These are phyloP conservation scores for Bocquillonia castaneifolia DNA, from an alignment of 441 rosid species.

Conservation along the genomic window DNA sequence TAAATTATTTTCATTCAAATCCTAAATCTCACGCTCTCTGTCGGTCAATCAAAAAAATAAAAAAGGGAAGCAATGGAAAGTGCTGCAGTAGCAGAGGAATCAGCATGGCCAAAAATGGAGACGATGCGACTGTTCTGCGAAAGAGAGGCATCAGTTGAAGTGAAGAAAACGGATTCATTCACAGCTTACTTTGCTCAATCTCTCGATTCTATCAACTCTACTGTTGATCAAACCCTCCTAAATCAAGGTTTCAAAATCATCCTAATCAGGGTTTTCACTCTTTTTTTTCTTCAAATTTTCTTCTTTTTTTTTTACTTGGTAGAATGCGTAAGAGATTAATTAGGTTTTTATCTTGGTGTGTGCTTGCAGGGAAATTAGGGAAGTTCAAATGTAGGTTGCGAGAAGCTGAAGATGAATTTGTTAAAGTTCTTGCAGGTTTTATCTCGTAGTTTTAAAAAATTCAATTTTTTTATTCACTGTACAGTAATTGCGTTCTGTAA, in stretches of 20 bases:
- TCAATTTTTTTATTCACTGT: no score
- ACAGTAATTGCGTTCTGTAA: no score
- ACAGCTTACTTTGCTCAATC: constrained; percentile 42
- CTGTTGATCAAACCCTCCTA: constrained; percentile 41
- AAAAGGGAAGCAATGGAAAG: constrained; percentile 29
- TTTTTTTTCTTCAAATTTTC: neutral
- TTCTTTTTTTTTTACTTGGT: neutral
- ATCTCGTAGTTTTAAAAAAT: no score
- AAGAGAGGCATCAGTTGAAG: constrained; percentile 34
- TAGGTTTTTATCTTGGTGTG: neutral
- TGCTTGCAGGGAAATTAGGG: constrained; percentile 46
- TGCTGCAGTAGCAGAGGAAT: constrained; percentile 27
- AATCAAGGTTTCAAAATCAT: constrained; percentile 43
- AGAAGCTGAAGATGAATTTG: constrained; percentile 76
- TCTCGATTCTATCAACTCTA: constrained; percentile 40
- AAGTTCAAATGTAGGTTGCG: constrained; percentile 53
- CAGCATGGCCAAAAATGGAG: constrained; percentile 47
- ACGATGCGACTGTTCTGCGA: constrained; percentile 45
- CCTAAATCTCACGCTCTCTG: neutral
- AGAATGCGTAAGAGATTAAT: neutral
- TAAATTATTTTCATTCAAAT: constrained; percentile 7
- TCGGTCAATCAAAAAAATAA: constrained; percentile 17
- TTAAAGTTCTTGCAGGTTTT: constrained; percentile 67
- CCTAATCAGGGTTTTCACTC: constrained; percentile 18
- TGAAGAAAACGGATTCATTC: constrained; percentile 45